Evolutionary conservation across 2,329 filamentous ascomycete species (phyloP), one percentile per base, ranked within the genome.

Genomic region (Chaetomiaceae sp.): DNA sequence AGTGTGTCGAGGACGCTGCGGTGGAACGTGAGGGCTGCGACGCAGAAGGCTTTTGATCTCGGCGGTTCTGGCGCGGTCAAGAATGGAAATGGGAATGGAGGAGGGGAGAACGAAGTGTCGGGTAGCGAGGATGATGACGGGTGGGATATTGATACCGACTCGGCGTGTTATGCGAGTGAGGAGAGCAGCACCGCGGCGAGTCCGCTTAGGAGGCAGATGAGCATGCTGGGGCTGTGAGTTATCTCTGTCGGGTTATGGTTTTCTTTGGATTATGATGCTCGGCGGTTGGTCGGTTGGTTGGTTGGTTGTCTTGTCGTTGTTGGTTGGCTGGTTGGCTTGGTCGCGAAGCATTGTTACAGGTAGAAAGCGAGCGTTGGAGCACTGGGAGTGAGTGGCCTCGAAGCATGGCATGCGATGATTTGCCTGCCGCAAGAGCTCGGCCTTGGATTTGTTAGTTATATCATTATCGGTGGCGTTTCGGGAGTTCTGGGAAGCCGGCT

Each of bases 121-220:
- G 31, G 12, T 75, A 81, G 81, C 3, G 78, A 78, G 9, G 76
- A 78, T 45, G 79, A 82, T 6, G 84, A 88, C 56, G 56, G 59
- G 11, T 97, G 94, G 84, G 94, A 99, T 66, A 97, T 99, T 61
- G 94, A 97, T 69, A 92, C 94, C 27, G 92, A 96, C 62, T 84
- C 81, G 43, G 83, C 79, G 34, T 85, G 78, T 66, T 84, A 85
- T 66, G 79, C 82, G 33, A 90, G 86, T 64, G 87, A 91, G 68
- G 87, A 89, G 57, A 85, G 82, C 47, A 87, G 83, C 64, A 80
- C 74, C 46, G 78, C 79, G 46, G 82, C 84, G 12, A 88, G 85
- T 64, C 86, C 87, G 5, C 73, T 89, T 60, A 77, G 84, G 62
- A 77, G 85, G 61, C 85, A 89, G 68, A 87, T 89, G 85, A 88